A percentile compares a stretch with the other conserved stretches of the same genome.
Evolutionary conservation across 768 basidiomycete species (phyloP).

Genomic region (Boletus rubroflammeus): DNA sequence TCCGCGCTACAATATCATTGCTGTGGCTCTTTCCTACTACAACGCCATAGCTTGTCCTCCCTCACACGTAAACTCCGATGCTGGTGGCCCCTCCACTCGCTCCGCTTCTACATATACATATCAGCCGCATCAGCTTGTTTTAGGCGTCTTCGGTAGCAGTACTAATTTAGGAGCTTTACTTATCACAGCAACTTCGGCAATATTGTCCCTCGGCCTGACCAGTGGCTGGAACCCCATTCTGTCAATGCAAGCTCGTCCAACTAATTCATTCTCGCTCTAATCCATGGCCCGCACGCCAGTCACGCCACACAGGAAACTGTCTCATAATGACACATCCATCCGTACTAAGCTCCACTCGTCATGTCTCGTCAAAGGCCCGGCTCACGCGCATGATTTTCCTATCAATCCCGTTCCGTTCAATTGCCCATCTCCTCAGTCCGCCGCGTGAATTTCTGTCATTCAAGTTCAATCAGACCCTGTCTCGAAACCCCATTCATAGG

Average conservation of each 20-base stretch:
- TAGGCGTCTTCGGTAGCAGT: slow-evolving; percentile 21
- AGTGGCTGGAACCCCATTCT: slow-evolving; percentile 12
- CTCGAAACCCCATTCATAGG: slow-evolving; percentile 1
- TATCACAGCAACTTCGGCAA: slow-evolving; percentile 17
- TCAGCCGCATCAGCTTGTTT: slow-evolving; percentile 20
- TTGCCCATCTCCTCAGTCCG: slow-evolving; percentile 11
- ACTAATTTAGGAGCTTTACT: slow-evolving; percentile 10
- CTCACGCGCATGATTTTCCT: slow-evolving; percentile 8
- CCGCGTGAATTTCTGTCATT: slow-evolving; percentile 16
- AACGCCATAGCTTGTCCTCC: slow-evolving; percentile 5
- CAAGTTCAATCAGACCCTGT: slow-evolving; percentile 15
- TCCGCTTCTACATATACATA: slow-evolving; percentile 12
- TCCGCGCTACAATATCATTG: slow-evolving; percentile 19
- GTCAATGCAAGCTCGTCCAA: slow-evolving; percentile 14
- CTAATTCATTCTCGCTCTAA: slow-evolving; percentile 13
- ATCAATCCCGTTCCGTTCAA: slow-evolving; percentile 7
- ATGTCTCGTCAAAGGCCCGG: slow-evolving; percentile 2
- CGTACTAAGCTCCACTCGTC: slow-evolving; percentile 1
- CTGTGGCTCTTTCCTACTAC: slow-evolving; percentile 15
- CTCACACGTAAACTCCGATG: slow-evolving; percentile 30
- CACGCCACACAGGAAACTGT: slow-evolving; percentile 14
- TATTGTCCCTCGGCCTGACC: slow-evolving; percentile 13
- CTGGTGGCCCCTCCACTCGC: slow-evolving; percentile 4
- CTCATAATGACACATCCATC: slow-evolving; percentile 20
- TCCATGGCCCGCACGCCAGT: slow-evolving; percentile 18